Percentiles rank a stretch among this genome's conserved stretches.
Evolutionary conservation across 345 rosid species (phyloP).

Genomic region (Gossypium herbaceum): DNA sequence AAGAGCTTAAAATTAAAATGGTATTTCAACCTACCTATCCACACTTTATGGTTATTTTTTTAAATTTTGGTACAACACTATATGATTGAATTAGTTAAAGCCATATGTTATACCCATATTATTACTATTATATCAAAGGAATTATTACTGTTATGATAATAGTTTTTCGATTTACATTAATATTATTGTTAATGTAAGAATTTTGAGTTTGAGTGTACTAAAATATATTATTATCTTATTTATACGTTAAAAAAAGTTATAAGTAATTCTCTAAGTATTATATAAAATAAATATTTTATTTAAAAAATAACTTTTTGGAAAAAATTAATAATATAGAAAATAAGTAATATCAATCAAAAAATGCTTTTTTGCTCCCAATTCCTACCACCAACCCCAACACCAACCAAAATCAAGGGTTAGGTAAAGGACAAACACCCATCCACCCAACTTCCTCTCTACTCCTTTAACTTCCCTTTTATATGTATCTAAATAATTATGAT

Average conservation of each 20-base stretch:
- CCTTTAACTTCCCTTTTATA: too few relatives aligned
- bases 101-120: background rate
- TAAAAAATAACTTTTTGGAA: too few relatives aligned
- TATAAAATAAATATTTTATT: too few relatives aligned
- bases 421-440: background rate
- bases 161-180: too few relatives aligned
- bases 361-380: background rate
- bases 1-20: background rate
- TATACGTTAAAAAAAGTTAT: too few relatives aligned
- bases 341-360: background rate
- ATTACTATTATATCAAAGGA: too few relatives aligned
- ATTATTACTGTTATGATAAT: background rate
- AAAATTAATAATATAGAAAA: too few relatives aligned
- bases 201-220: accelerated
- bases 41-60: background rate
- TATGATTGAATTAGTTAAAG: background rate
- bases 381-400: background rate
- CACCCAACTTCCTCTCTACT: background rate
- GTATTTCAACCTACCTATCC: background rate
- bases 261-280: too few relatives aligned
- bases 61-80: too few relatives aligned
- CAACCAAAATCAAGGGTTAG: background rate
- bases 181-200: too few relatives aligned
- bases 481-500: too few relatives aligned
- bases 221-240: accelerated